phyloP scores from a whole-genome alignment of 306 rosid genomes.

The Elaeagnus macrophylla region DNA sequence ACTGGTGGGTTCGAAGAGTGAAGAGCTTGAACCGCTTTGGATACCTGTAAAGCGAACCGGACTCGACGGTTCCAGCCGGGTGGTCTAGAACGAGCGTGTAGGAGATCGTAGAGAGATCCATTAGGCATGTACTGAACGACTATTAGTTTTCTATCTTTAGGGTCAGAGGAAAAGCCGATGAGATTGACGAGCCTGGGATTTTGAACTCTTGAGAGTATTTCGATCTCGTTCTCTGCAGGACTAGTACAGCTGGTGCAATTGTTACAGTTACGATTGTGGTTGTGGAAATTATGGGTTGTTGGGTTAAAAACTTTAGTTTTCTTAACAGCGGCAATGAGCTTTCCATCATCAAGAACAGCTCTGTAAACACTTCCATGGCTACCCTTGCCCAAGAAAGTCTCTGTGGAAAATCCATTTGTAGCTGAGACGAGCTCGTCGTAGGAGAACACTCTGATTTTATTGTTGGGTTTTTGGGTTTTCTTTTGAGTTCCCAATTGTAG shows the following conservation, averaged over 20 bases:
- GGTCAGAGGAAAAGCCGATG: slow-evolving; percentile 53
- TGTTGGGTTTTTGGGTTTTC: slow-evolving; percentile 8
- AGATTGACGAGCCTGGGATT: slow-evolving; percentile 65
- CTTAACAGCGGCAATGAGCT: slow-evolving; percentile 67
- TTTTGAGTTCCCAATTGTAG: slow-evolving; percentile 38
- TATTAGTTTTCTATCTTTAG: slow-evolving; percentile 28
- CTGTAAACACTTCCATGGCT: slow-evolving; percentile 78
- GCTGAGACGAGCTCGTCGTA: slow-evolving; percentile 50
- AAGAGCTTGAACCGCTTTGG: slow-evolving; percentile 49
- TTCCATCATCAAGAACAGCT: slow-evolving; percentile 56
- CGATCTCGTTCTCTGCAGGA: slow-evolving; percentile 81
- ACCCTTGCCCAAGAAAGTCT: slow-evolving; percentile 63
- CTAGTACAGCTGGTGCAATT: slow-evolving; percentile 39
- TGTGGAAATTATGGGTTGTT: slow-evolving; percentile 9
- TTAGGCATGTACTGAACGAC: slow-evolving; percentile 86
- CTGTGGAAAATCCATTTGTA: slow-evolving; percentile 51
- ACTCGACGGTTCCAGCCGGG: slow-evolving; percentile 64
- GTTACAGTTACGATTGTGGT: slow-evolving; percentile 22
- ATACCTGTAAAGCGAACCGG: slow-evolving; percentile 53
- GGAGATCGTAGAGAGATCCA: slow-evolving; percentile 68
- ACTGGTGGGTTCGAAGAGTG: slow-evolving; percentile 80
- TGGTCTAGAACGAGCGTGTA: slow-evolving; percentile 38
- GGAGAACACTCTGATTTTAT: slow-evolving; percentile 32
- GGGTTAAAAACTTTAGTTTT: slow-evolving; percentile 27
- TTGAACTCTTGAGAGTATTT: slow-evolving; percentile 60